Conservation (phyloP, 805 yeast species). For the Myxozyma nipponensis region DNA sequence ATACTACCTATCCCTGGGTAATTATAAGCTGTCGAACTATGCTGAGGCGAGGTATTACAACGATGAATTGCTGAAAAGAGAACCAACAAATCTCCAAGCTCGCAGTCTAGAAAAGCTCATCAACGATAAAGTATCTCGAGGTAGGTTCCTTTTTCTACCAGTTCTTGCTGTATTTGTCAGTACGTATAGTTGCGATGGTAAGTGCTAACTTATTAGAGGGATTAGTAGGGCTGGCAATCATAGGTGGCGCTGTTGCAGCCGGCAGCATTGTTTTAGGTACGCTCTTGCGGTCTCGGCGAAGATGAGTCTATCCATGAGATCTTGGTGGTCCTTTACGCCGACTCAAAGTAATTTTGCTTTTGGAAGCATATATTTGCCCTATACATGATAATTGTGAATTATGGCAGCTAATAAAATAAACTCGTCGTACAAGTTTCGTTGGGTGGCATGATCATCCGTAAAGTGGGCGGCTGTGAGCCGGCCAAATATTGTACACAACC, state of each 20-base stretch:
- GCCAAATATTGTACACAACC: no score
- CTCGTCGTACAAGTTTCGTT: no score
- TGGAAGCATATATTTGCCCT: no score
- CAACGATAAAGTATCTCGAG: conserved; percentile 73
- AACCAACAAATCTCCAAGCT: conserved; percentile 83
- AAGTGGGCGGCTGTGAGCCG: no score
- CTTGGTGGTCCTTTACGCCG: no score
- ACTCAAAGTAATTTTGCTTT: no score
- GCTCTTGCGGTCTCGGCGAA: conserved; percentile 19
- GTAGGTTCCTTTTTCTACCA: conserved; percentile 27
- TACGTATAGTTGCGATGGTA: no score
- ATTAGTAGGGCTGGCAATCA: conserved; percentile 78
- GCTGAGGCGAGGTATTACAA: conserved; percentile 80
- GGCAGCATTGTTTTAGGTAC: conserved; percentile 60
- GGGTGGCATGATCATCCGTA: no score
- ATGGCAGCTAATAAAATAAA: no score
- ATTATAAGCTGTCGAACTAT: conserved; percentile 83
- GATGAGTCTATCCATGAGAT: no score
- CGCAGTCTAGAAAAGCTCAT: conserved; percentile 65
- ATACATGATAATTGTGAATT: no score
- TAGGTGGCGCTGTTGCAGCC: conserved; percentile 80
- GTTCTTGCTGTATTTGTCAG: neutral
- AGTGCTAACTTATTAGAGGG: conserved; percentile 60
- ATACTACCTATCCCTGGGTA: conserved; percentile 82
- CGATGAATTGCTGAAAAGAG: conserved; percentile 69